Evolutionary conservation across 1,139 yeast species (phyloP).

Genomic region (Suhomyces kunorum): DNA sequence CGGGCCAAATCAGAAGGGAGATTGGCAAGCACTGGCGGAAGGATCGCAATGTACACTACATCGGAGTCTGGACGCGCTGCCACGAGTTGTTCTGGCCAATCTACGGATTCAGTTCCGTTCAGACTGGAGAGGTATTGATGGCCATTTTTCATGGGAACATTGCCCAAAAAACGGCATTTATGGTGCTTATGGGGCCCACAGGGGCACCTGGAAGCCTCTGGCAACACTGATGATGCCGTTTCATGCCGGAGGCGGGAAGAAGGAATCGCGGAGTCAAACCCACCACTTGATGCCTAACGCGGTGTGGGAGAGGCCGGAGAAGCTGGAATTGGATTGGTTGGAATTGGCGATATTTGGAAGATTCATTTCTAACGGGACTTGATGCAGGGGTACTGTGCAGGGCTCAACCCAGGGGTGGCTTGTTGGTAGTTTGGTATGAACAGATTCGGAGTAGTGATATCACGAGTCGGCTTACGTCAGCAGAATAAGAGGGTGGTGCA

Average conservation of each 20-base stretch:
- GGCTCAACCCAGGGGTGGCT: no score
- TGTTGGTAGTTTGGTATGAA: no score
- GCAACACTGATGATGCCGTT: background rate
- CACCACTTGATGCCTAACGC: conserved; percentile 21
- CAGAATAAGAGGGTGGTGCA: background rate
- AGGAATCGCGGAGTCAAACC: conserved; percentile 25
- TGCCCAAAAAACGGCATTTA: no score
- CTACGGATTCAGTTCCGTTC: background rate
- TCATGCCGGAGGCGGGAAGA: background rate
- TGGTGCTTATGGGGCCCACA: no score
- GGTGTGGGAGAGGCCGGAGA: conserved; percentile 14
- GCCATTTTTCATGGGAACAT: no score
- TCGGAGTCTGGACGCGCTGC: background rate
- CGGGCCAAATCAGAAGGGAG: conserved; percentile 6
- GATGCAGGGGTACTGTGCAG: no score
- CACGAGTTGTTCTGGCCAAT: background rate
- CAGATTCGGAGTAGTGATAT: background rate
- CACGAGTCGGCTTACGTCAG: conserved; percentile 2
- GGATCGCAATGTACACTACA: conserved; percentile 4
- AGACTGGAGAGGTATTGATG: no score
- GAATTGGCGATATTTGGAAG: background rate
- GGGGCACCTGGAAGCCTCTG: background rate
- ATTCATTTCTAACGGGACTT: background rate
- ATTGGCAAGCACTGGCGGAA: conserved; percentile 2
- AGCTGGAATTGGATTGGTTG: no score